Evolutionary conservation across 2,329 filamentous ascomycete genomes (phyloP), one percentile per base, ranked within the genome.

Genomic region (Elsinoe perseae): DNA sequence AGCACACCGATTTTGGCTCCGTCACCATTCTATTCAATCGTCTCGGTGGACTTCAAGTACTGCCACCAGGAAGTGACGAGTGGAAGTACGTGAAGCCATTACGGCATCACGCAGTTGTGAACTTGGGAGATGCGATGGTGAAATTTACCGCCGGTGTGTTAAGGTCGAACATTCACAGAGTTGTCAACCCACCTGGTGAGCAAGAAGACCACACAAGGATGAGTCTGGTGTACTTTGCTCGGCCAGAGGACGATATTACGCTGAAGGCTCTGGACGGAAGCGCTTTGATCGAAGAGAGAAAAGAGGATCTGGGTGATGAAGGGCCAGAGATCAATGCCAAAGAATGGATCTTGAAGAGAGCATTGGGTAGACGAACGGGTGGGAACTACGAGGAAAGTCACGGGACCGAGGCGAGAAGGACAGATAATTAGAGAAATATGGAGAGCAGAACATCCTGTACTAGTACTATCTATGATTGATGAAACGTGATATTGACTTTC

Each of bases 1-100:
- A 77, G 56, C 80, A 82, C 62, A 81, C 78, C 1, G 80, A 82
- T 61, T 81, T 81, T 60, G 79, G 78, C 44, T 76, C 71, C 53
- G 70, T 82, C 4, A 82, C 80, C 0, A 66, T 82, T 4, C 71
- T 82, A 1, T 80, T 81, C 66, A 82, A 81, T 65, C 72, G 77
- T 0, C 64, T 81, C 1, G 79, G 79, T 0, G 79, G 79, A 0
- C 68, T 82, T 6, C 79, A 81, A 62, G 75, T 81, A 2, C 68
- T 76, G 2, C 71, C 74, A 0, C 76, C 77, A 0, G 46, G 40
- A 16, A 61, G 68, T 0, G 55, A 63, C 10, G 62, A 72, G 25
- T 82, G 79, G 79, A 67, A 70, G 14, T 82, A 78, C 59, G 78
- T 82, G 0, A 70, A 72, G 16, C 79, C 80, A 0, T 60, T 80